phyloP scores from a whole-genome alignment of 2,329 filamentous ascomycete genomes.

The Ophiostoma quercus region DNA sequence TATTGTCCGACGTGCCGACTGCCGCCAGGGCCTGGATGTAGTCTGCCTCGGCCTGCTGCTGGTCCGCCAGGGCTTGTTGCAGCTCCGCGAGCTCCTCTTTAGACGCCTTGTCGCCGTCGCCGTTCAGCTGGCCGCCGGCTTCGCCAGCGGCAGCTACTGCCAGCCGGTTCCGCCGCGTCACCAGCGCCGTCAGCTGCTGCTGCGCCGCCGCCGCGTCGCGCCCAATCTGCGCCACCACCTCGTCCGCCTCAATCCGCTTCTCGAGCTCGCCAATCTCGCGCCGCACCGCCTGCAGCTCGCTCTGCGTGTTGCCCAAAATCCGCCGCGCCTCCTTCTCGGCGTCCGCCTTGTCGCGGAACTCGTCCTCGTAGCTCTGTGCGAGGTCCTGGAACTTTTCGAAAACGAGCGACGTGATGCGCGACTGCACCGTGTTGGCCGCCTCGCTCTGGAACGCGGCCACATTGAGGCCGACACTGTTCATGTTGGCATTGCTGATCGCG shows the following conservation, averaged over 20 bases:
- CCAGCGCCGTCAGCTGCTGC: conserved; percentile 34
- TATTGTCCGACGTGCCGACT: conserved; percentile 66
- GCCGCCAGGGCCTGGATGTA: conserved; percentile 64
- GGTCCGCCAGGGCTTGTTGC: conserved; percentile 51
- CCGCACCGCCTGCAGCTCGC: conserved; percentile 58
- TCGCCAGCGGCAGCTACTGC: conserved; percentile 50
- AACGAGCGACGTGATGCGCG: conserved; percentile 63
- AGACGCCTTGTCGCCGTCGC: not conserved
- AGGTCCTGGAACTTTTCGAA: conserved; percentile 68
- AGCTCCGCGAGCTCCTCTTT: conserved; percentile 39
- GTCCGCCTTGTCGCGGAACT: conserved; percentile 67
- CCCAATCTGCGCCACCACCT: conserved; percentile 46
- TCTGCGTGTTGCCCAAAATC: conserved; percentile 60
- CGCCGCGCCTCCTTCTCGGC: conserved; percentile 63
- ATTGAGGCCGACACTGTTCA: conserved; percentile 33
- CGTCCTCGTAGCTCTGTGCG: conserved; percentile 65
- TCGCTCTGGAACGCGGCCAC: conserved; percentile 49
- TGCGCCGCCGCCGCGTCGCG: conserved; percentile 47
- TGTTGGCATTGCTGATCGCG: not conserved
- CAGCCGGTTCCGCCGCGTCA: conserved; percentile 49
- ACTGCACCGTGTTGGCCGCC: conserved; percentile 64
- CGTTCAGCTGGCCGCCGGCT: not conserved
- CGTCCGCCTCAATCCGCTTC: conserved; percentile 50
- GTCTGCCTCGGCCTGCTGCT: conserved; percentile 57
- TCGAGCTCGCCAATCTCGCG: conserved; percentile 57